Evolutionary conservation across 805 yeast genomes (phyloP).

Genomic region (Priceomyces melissophilus): DNA sequence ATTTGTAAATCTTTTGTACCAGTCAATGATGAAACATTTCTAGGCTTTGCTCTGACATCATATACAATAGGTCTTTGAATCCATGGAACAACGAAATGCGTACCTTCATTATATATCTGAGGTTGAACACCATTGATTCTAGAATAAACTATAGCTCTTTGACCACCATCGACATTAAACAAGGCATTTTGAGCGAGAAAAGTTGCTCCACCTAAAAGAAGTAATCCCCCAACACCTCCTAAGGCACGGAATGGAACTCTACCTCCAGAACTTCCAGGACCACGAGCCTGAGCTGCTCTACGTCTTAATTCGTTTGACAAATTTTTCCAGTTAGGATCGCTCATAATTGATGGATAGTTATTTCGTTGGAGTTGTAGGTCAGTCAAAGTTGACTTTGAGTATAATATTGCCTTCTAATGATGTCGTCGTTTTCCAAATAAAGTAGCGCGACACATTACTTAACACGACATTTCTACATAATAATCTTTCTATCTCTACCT

Average conservation of each 20-base stretch:
- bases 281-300: constrained; percentile 30
- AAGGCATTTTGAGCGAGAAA: constrained; percentile 42
- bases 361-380: neutral
- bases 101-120: constrained; percentile 85
- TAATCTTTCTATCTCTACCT: constrained; percentile 5
- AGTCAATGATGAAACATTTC: constrained; percentile 91
- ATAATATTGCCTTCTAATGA: constrained; percentile 3
- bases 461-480: constrained; percentile 1
- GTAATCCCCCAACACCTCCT: constrained; percentile 41
- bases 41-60: constrained; percentile 96
- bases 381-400: neutral
- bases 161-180: constrained; percentile 93
- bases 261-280: constrained; percentile 23
- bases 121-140: constrained; percentile 83
- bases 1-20: constrained; percentile 98
- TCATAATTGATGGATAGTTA: constrained; percentile 23
- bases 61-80: constrained; percentile 87
- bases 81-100: constrained; percentile 93
- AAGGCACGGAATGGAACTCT: constrained; percentile 35
- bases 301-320: constrained; percentile 41
- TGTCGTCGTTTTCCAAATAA: neutral
- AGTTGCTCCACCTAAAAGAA: constrained; percentile 39
- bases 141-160: constrained; percentile 91
- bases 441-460: neutral
- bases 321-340: constrained; percentile 41